These are phyloP conservation scores for Lichtheimia ornata DNA, from an alignment of 371 early-diverging fungal genomes.

Conservation along the genomic window DNA sequence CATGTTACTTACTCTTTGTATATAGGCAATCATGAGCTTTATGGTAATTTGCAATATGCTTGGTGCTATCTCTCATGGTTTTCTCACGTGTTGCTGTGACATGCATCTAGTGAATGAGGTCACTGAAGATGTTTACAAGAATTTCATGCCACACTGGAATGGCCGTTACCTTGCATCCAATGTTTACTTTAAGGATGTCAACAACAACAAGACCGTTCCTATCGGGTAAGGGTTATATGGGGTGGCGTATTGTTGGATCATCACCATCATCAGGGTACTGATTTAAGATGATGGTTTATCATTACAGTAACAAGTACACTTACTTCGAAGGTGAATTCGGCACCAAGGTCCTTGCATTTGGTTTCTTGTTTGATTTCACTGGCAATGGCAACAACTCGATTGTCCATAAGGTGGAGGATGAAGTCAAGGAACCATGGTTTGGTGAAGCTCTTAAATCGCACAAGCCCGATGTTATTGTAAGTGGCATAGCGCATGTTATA, in stretches of 20 bases:
- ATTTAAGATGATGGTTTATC: no score
- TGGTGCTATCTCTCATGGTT: no score
- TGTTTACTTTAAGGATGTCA: slow-evolving; percentile 45
- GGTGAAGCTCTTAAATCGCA: slow-evolving; percentile 46
- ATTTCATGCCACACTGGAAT: slow-evolving; percentile 56
- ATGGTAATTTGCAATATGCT: slow-evolving; percentile 22
- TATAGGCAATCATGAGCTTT: slow-evolving; percentile 64
- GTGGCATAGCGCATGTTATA: background rate
- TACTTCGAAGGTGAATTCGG: slow-evolving; percentile 59
- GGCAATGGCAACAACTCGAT: slow-evolving; percentile 42
- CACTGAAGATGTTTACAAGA: slow-evolving; percentile 29
- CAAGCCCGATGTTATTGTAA: slow-evolving; percentile 53
- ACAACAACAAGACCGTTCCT: slow-evolving; percentile 48
- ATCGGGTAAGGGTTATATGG: slow-evolving; percentile 32
- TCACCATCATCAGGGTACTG: background rate
- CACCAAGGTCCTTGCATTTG: slow-evolving; percentile 58
- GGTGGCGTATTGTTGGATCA: slow-evolving; percentile 4
- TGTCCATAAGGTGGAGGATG: slow-evolving; percentile 45
- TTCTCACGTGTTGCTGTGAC: background rate
- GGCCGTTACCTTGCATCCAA: slow-evolving; percentile 58
- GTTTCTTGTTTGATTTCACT: slow-evolving; percentile 57
- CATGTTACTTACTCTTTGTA: background rate
- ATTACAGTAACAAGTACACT: slow-evolving; percentile 40
- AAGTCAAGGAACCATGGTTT: slow-evolving; percentile 60
- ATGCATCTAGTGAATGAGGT: slow-evolving; percentile 29